Evolutionary conservation across 768 basidiomycete genomes (phyloP).

Genomic region (Leucosporidium scottii): DNA sequence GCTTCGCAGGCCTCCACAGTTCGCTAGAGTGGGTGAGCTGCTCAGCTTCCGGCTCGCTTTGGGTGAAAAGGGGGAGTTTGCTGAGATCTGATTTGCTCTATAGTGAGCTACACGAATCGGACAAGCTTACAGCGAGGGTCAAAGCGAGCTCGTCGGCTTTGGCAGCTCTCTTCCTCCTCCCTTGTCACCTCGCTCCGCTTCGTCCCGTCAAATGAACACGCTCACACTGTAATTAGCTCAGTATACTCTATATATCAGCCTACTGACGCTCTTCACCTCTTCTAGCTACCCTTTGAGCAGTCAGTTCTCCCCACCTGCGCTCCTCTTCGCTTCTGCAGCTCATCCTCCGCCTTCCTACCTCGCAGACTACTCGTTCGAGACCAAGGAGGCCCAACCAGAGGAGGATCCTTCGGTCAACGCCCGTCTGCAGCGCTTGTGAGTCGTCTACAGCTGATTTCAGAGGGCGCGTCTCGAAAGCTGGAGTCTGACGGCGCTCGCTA

Average conservation of each 20-base stretch:
- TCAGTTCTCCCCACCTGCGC: neutral
- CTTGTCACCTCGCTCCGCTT: neutral
- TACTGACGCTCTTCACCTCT: neutral
- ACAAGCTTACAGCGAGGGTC: neutral
- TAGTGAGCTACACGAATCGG: too few relatives aligned
- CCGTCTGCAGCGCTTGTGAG: conserved; percentile 70
- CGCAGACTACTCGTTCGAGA: conserved; percentile 92
- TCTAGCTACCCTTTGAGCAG: conserved; percentile 29
- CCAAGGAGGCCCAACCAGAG: conserved; percentile 83
- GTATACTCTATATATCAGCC: conserved; percentile 32
- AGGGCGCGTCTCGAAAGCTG: neutral
- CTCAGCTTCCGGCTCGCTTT: too few relatives aligned
- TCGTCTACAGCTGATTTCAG: neutral
- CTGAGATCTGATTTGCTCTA: too few relatives aligned
- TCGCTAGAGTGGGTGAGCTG: too few relatives aligned
- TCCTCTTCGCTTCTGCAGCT: neutral
- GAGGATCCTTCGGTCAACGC: conserved; percentile 95
- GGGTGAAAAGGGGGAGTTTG: too few relatives aligned
- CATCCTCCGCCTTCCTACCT: conserved; percentile 52
- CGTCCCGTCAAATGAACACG: neutral
- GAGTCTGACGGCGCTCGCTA: neutral
- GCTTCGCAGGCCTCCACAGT: too few relatives aligned
- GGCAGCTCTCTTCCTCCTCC: neutral
- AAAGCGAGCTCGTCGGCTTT: neutral
- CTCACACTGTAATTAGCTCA: conserved; percentile 38